Evolutionary conservation across 495 filamentous ascomycete species (phyloP), one percentile per base, ranked within the genome.

Genomic region (Trichoderma reesei): DNA sequence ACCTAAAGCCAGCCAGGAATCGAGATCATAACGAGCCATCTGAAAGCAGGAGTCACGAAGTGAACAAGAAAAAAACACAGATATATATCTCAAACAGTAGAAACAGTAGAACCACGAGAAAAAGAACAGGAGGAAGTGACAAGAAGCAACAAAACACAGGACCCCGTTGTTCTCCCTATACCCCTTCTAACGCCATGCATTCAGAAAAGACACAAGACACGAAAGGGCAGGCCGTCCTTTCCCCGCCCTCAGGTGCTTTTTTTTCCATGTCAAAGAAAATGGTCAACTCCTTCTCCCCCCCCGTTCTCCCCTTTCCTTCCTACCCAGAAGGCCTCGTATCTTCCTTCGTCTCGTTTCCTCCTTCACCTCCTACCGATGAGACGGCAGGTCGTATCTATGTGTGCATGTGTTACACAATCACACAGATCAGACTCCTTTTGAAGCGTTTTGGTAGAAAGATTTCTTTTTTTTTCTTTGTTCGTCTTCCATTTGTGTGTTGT

Each of bases 101-200:
- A 26, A 26, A 26, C 26, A 26, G 26, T 26, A 26, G 1, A 26
- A 26, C 0, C 26, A 26, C 26, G 26, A 16, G 5, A n/a, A 16
- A 16, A n/a, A 44, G n/a, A 6, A 16, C 1, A 44, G n/a, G n/a
- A 11, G 41, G n/a, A 44, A 44, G 41, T 14, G 41, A 26, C 9
- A 48, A 48, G 44, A 48, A 48, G 44, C 44, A 56, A 69, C 66
- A 54, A 66, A n/a, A 67, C 38, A 69, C 26, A 14, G 65, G 39
- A 70, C 18, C 8, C 51, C 51, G 26, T 33, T 13, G 16, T 13
- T 56, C 14, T 16, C 14, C 51, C 51, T 8, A 10, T 56, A 33
- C 51, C 51, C 26, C 34, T 56, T 56, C 51, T 33, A 56, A 56
- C 51, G 51, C 51, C 51, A 56, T 56, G 51, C 51, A 34, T 33